Evolutionary conservation across 1,284 basidiomycete genomes (phyloP), one percentile per base, ranked within the genome.

Genomic region (Microbotryum lychnidis-dioicae): DNA sequence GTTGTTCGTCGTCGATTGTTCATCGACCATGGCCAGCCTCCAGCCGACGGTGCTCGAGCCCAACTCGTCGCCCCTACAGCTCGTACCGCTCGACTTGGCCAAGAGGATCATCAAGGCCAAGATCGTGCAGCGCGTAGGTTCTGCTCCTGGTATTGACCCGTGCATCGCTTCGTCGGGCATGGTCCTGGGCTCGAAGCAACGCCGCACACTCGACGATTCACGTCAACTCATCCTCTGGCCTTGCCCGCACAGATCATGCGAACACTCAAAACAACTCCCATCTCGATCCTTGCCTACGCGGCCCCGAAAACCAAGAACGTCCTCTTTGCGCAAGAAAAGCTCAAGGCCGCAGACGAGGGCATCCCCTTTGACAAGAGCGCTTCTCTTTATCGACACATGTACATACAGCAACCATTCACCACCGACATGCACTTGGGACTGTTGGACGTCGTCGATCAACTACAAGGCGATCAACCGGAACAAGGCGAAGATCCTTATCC

Each of bases 71-170:
- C 37, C n/a, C 33, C n/a, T 31, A 42, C n/a, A 48, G 14, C 27
- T 44, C 5, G 18, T 53, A 1, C 54, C 56, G n/a, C 20, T 67
- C 16, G 60, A 54, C 9, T 37, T 62, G 4, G 50, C 53, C 9
- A 60, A 62, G 56, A 55, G 58, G 48, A 67, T 63, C 55, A 57
- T 67, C 58, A 64, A 65, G 33, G 58, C 62, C 25, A 69, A 69
- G 58, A 49, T 69, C 42, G 61, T 62, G 29, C 61, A 62, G 31
- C 58, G 67, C 6, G 67, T 64, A 33, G 50, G 67, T 58, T 29
- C 23, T n/a, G 31, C 25, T 45, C 16, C 14, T 27, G 25, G 16
- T 42, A n/a, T 18, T 16, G 18, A 49, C 25, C 25, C 9, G 33
- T 18, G 16, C 1, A 1, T 23, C 49, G 37, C 31, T 27, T 27